A percentile compares a stretch with the other conserved stretches of the same genome.
These are phyloP conservation scores for Phialophora expanda DNA, from an alignment of 2,329 filamentous ascomycete species.

Conservation along the genomic window DNA sequence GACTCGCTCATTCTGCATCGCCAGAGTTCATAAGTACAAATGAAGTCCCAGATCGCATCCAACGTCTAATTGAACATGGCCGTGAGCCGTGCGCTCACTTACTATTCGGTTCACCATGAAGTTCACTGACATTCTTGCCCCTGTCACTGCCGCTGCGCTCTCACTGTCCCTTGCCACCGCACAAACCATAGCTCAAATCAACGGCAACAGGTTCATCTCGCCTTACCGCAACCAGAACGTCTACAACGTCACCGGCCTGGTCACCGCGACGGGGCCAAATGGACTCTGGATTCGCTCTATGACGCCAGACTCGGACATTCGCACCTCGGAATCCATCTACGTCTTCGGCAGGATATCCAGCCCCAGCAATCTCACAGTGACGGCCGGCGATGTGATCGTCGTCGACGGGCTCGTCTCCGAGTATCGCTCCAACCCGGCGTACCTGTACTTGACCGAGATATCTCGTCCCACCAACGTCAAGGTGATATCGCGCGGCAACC, in stretches of 20 bases:
- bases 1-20: neutral
- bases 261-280: slow-evolving; percentile 66
- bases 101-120: slow-evolving; percentile 8
- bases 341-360: slow-evolving; percentile 56
- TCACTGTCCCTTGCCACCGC: slow-evolving; percentile 43
- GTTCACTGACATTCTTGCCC: slow-evolving; percentile 9
- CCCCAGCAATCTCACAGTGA: slow-evolving; percentile 49
- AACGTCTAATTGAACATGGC: neutral
- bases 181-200: slow-evolving; percentile 65
- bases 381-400: slow-evolving; percentile 67
- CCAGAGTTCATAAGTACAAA: neutral
- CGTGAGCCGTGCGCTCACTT: neutral
- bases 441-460: slow-evolving; percentile 70
- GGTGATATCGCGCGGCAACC: slow-evolving; percentile 60
- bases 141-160: slow-evolving; percentile 21
- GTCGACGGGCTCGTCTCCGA: slow-evolving; percentile 65
- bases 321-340: slow-evolving; percentile 69
- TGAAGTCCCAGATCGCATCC: neutral
- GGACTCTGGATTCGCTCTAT: slow-evolving; percentile 70
- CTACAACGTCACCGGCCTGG: slow-evolving; percentile 64
- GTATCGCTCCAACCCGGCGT: slow-evolving; percentile 61
- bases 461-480: slow-evolving; percentile 59
- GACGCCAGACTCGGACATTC: slow-evolving; percentile 59
- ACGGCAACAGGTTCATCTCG: slow-evolving; percentile 68
- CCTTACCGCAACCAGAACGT: slow-evolving; percentile 63